phyloP scores from a whole-genome alignment of 1,139 yeast species.

The Pichia sp. region DNA sequence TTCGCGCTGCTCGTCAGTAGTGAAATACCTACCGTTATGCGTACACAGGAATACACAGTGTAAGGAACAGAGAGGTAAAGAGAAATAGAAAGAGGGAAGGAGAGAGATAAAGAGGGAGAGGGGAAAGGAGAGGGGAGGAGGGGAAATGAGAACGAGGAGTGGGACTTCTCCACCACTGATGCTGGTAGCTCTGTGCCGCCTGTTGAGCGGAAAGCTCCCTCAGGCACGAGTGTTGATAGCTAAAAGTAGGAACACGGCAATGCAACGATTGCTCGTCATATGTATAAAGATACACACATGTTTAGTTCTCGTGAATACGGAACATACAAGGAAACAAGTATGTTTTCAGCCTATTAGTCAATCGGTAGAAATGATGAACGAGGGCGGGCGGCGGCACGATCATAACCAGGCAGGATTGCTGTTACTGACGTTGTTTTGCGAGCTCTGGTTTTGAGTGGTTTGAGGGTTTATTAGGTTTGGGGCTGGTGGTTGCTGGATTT shows the following conservation, averaged over 20 bases:
- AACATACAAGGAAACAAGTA: background rate
- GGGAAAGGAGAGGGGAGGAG: background rate
- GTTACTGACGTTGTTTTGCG: conserved; percentile 12
- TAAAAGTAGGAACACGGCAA: conserved; percentile 2
- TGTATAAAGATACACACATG: background rate
- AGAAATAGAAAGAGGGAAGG: background rate
- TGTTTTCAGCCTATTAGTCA: background rate
- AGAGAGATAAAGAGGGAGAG: background rate
- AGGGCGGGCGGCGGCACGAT: background rate
- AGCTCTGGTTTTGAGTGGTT: conserved; percentile 6
- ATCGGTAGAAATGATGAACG: background rate
- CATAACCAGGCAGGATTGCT: conserved; percentile 33
- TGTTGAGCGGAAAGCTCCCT: background rate
- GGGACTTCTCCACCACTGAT: background rate
- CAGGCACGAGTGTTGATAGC: conserved; percentile 4
- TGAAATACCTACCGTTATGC: background rate
- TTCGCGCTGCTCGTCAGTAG: background rate
- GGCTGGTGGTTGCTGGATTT: conserved; percentile 8
- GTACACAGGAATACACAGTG: background rate
- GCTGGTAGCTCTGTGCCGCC: background rate
- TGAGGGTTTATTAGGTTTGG: background rate
- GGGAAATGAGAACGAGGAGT: background rate
- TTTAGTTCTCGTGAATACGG: background rate
- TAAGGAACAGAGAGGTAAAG: background rate
- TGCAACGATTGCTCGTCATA: background rate